Base-by-base conservation (phyloP, 257 asterid species). In the Ocimum tenuiflorum region DNA sequence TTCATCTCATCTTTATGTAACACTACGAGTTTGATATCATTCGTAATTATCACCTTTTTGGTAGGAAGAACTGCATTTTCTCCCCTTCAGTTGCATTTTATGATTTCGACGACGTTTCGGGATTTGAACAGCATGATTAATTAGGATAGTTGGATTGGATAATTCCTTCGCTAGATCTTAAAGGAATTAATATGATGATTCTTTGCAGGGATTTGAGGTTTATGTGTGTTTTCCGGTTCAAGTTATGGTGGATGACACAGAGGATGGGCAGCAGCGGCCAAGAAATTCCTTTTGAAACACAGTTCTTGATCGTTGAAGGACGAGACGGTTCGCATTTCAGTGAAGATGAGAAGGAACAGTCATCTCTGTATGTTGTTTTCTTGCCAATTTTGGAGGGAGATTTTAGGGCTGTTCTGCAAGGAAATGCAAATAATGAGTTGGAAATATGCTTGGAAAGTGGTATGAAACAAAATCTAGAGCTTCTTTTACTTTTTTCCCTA, bases 231-330 rank as follows among this genome's bases (percentile, higher is more conserved):
- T 89, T 87, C 60, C 96, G 98, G 46, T 91, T 89, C 86, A 91
- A 91, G 79, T 47, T 91, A 71, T 91, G 98, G 98, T 91, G 98
- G 98, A 91, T 91, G 98, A 86, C 96, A 3, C 98, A 91, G 75
- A 83, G 96, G 66, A 91, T 91, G 91, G 98, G 98, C 0, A 66
- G 81, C 13, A 52, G 65, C 12, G 98, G 96, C 23, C 85, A 79
- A 67, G 96, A 88, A 3, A 74, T 91, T 71, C 98, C 98, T 6
- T 88, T 83, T 20, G 98, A 91, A 68, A 88, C 96, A 6, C 98
- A 91, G 20, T 88, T 91, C 72, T 72, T 91, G 84, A 75, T 91
- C 39, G 83, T 91, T 8, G 96, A 91, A 77, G 95, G 83, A 18
- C 77, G 82, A 12, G 83, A 81, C 1, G 91, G 78, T 60, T 75